Conservation (phyloP, 2,329 filamentous ascomycete species). For the Clonostachys chloroleuca region DNA sequence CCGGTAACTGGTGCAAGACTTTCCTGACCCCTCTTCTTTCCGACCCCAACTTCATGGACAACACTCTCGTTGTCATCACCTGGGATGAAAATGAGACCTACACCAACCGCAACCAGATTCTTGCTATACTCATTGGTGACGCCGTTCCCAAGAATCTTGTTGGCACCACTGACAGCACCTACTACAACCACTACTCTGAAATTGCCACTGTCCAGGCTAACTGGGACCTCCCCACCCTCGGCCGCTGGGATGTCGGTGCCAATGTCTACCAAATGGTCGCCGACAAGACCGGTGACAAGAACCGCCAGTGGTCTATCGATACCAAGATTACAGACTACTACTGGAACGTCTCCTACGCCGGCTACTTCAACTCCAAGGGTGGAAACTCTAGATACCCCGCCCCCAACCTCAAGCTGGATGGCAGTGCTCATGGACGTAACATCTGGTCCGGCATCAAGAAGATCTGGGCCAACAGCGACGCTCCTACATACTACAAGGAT, state of each 20-base stretch:
- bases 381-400: constrained; percentile 27
- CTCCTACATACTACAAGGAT: constrained; percentile 35
- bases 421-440: constrained; percentile 20
- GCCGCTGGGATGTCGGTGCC: constrained; percentile 68
- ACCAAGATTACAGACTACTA: constrained; percentile 32
- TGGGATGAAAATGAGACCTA: constrained; percentile 79
- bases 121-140: constrained; percentile 69
- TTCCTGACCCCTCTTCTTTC: constrained; percentile 69
- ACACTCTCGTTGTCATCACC: constrained; percentile 71
- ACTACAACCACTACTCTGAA: constrained; percentile 70
- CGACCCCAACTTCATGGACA: constrained; percentile 68
- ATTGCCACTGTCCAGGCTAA: constrained; percentile 65
- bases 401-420: constrained; percentile 29
- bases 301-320: constrained; percentile 28
- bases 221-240: constrained; percentile 65
- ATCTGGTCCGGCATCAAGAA: constrained; percentile 31
- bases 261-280: constrained; percentile 64
- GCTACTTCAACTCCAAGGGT: constrained; percentile 32
- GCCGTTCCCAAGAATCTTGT: constrained; percentile 61
- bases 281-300: constrained; percentile 51
- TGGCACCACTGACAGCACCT: constrained; percentile 65
- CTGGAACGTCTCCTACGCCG: constrained; percentile 51
- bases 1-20: constrained; percentile 61
- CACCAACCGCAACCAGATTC: constrained; percentile 60
- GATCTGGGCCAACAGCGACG: constrained; percentile 27